A percentile compares a stretch with the other conserved stretches of the same genome.
Conservation (phyloP, 2,329 filamentous ascomycete species). For the Sporothrix pseudoabietina region DNA sequence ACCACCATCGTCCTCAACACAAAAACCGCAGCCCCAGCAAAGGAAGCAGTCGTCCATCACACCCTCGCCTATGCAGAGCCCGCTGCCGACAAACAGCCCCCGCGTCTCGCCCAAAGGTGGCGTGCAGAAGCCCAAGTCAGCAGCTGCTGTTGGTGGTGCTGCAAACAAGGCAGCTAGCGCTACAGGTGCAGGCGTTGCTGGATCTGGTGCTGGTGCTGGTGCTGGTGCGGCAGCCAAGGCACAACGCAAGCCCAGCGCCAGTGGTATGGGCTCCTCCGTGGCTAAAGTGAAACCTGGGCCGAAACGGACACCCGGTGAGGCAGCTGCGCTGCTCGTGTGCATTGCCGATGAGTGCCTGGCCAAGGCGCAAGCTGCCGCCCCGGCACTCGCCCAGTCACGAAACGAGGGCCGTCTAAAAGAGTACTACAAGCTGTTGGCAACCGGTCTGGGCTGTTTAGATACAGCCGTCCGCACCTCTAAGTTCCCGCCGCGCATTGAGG, state of each 20-base stretch:
- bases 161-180: slow-evolving; percentile 1
- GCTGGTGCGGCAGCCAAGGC: background rate
- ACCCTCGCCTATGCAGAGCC: slow-evolving; percentile 31
- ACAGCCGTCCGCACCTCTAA: slow-evolving; percentile 64
- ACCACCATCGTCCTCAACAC: background rate
- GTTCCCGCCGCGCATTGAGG: slow-evolving; percentile 67
- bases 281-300: slow-evolving; percentile 42
- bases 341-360: slow-evolving; percentile 75
- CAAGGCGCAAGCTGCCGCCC: slow-evolving; percentile 62
- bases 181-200: background rate
- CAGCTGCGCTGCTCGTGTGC: slow-evolving; percentile 64
- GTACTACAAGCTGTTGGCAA: slow-evolving; percentile 72
- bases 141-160: background rate
- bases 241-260: slow-evolving; percentile 36
- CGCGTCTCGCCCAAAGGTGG: slow-evolving; percentile 33
- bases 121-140: slow-evolving; percentile 32
- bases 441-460: slow-evolving; percentile 72
- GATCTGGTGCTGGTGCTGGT: background rate
- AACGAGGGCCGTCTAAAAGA: slow-evolving; percentile 58
- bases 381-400: slow-evolving; percentile 52
- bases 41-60: slow-evolving; percentile 27
- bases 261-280: slow-evolving; percentile 34
- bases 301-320: slow-evolving; percentile 50
- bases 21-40: background rate
- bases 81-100: slow-evolving; percentile 30